Conservation (phyloP, 768 basidiomycete species). For the Leccinellum albellum region DNA sequence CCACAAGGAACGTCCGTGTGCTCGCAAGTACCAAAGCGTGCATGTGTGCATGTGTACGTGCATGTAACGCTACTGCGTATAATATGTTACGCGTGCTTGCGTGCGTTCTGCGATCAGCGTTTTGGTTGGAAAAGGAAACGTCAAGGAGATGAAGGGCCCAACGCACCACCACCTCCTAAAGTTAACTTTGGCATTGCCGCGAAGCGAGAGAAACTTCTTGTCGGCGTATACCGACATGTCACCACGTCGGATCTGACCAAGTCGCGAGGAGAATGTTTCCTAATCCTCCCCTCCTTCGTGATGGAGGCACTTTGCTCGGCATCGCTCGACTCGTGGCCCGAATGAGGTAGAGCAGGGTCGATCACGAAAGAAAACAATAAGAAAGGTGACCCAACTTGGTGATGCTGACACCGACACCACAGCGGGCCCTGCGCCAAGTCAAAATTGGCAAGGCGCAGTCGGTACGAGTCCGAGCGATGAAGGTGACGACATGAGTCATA, state of each 20-base stretch:
- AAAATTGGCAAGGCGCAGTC: background rate
- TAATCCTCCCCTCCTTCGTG: background rate
- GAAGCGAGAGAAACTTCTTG: constrained; percentile 4
- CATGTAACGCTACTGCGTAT: background rate
- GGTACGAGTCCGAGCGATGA: background rate
- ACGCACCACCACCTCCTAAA: background rate
- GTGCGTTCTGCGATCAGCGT: background rate
- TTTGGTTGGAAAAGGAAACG: constrained; percentile 7
- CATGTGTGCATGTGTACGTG: background rate
- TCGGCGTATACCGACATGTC: background rate
- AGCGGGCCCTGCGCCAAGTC: background rate
- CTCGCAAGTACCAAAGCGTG: background rate
- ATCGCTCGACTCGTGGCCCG: background rate
- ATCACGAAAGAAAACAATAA: background rate
- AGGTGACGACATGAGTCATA: background rate
- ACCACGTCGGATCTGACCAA: background rate
- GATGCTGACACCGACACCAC: background rate
- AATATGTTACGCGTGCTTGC: background rate
- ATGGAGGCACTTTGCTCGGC: background rate
- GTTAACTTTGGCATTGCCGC: background rate
- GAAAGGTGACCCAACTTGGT: background rate
- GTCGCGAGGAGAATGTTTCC: background rate
- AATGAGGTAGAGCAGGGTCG: background rate
- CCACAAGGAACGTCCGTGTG: background rate
- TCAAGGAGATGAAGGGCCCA: constrained; percentile 1